These are phyloP conservation scores for Komagataella mondaviorum DNA, from an alignment of 805 yeast species.

Conservation along the genomic window DNA sequence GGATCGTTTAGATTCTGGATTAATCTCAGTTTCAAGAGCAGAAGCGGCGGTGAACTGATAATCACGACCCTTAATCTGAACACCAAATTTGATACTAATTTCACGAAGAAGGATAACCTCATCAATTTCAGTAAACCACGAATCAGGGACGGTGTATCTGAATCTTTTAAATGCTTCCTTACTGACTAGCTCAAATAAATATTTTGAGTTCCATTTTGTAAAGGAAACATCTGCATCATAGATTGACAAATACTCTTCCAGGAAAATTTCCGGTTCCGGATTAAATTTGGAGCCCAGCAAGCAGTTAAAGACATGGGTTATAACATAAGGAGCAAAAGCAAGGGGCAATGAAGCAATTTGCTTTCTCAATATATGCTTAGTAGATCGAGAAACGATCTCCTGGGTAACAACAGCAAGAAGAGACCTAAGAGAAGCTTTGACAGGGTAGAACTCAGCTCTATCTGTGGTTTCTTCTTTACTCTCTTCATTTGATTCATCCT, in stretches of 20 bases:
- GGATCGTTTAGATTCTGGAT: constrained; percentile 20
- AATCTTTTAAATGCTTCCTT: constrained; percentile 47
- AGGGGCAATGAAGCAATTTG: constrained; percentile 32
- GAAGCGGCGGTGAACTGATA: constrained; percentile 35
- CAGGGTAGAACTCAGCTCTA: constrained; percentile 27
- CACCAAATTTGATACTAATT: constrained; percentile 66
- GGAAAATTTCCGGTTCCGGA: constrained; percentile 21
- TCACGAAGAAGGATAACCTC: constrained; percentile 43
- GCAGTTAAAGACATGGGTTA: constrained; percentile 61
- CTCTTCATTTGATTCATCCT: constrained; percentile 15
- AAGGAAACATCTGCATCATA: constrained; percentile 30
- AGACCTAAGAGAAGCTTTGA: constrained; percentile 28
- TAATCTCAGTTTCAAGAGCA: constrained; percentile 14
- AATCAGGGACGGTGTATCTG: constrained; percentile 39
- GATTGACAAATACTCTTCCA: constrained; percentile 28
- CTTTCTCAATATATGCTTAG: constrained; percentile 59
- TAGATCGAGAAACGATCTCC: constrained; percentile 72
- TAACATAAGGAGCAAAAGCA: constrained; percentile 40
- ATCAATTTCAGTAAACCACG: constrained; percentile 29
- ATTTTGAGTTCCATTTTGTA: constrained; percentile 28
- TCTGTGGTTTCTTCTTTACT: constrained; percentile 19
- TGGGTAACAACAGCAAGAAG: constrained; percentile 32
- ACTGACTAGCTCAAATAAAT: constrained; percentile 29
- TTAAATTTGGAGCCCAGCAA: constrained; percentile 42
- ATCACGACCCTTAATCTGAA: constrained; percentile 58